Evolutionary conservation across 2,329 filamentous ascomycete species (phyloP), one percentile per base, ranked within the genome.

Genomic region (Alternaria sp.): DNA sequence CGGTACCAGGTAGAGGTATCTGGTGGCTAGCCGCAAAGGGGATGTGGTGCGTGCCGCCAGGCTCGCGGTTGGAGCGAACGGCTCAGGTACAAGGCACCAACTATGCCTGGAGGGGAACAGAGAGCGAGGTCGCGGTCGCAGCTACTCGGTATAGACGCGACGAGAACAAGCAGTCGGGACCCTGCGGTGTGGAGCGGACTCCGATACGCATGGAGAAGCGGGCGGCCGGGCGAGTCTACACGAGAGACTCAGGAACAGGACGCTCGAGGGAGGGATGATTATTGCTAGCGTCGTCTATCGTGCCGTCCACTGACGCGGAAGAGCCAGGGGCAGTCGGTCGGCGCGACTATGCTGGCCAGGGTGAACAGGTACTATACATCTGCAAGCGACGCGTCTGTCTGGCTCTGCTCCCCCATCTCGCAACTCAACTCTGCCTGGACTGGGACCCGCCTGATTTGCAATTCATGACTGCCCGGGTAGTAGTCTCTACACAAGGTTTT

Each of bases 1-100:
- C 65, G 65, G 58, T 57, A 37, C 9, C 55, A 56, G 51, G 51
- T 51, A 53, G 55, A 33, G 33, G 18, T 51, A 37, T 12, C 33
- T 23, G 21, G 26, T 20, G 49, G 15, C 51, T 64, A 60, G 41
- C 60, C 60, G 21, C 58, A 65, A 49, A 33, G 58, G 65, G 66
- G 20, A 43, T 20, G 49, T 33, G 53, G 58, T 51, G 21, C 30
- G 60, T 59, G 50, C 65, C 60, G 56, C 57, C 30, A 54, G 44
- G 49, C 25, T 56, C 51, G 51, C 43, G 25, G 51, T 44, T 60
- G 44, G 49, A 41, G 51, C 58, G 50, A 60, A 60, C 51, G 58
- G 51, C 47, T 55, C 58, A 56, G 58, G 53, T 46, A 61, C 58
- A 28, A 57, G 47, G 18, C 30, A 28, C 41, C 33, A 23, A 20